These are phyloP conservation scores for Piedraia hortae DNA, from an alignment of 2,329 filamentous ascomycete species.

Conservation along the genomic window DNA sequence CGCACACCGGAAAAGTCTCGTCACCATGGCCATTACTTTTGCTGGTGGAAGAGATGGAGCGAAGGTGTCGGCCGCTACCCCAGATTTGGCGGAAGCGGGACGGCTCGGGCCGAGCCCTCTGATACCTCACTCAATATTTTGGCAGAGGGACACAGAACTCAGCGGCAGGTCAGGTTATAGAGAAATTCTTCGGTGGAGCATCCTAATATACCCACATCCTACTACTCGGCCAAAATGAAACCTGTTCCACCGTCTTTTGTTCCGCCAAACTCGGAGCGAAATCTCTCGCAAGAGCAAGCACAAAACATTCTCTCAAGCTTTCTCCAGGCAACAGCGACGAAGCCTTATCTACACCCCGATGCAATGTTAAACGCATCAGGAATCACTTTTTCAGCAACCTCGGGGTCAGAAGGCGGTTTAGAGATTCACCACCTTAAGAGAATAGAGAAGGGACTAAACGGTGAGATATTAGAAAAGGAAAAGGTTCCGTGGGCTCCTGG, in stretches of 20 bases:
- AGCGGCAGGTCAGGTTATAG: conserved; percentile 1
- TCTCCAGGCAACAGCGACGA: conserved; percentile 16
- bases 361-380: conserved; percentile 17
- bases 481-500: too few relatives aligned
- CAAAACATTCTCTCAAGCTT: conserved; percentile 12
- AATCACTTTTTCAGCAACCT: conserved; percentile 16
- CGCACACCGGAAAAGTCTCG: background rate
- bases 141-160: background rate
- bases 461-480: conserved; percentile 22
- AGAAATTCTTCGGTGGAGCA: background rate
- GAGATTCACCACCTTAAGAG: conserved; percentile 25
- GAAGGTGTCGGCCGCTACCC: too few relatives aligned
- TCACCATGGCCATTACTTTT: too few relatives aligned
- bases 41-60: too few relatives aligned
- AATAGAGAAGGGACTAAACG: conserved; percentile 24
- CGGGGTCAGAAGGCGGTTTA: conserved; percentile 20
- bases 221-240: background rate
- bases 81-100: too few relatives aligned
- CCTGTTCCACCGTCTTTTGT: conserved; percentile 3
- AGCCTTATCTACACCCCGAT: conserved; percentile 22
- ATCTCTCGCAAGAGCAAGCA: conserved; percentile 8
- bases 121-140: background rate
- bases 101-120: background rate
- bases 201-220: background rate
- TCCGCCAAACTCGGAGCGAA: conserved; percentile 12